Conservation (phyloP, 495 filamentous ascomycete species). For the Penicillium argentinense region DNA sequence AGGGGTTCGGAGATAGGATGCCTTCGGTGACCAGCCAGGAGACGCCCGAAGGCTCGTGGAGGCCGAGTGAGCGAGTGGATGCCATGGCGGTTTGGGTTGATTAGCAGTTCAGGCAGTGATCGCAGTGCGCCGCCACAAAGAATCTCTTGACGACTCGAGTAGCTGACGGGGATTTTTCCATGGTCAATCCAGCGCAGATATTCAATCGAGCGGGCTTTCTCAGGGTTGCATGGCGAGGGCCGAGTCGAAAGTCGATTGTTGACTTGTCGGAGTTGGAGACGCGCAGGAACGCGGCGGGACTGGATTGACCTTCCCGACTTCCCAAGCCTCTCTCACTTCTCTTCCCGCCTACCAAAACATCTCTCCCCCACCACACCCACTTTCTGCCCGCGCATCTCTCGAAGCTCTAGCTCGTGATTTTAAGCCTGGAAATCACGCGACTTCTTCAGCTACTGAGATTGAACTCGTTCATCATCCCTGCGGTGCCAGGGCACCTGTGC, state of each 20-base stretch:
- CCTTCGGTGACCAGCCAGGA: slow-evolving; percentile 80
- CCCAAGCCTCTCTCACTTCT: slow-evolving; percentile 1
- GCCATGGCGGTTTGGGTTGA: slow-evolving; percentile 70
- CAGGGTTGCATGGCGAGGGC: slow-evolving; percentile 14
- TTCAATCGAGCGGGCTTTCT: slow-evolving; percentile 4
- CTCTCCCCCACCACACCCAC: no score
- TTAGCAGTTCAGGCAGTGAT: slow-evolving; percentile 23
- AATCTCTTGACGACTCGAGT: slow-evolving; percentile 14
- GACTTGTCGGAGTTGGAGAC: slow-evolving; percentile 17
- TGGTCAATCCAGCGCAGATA: background rate
- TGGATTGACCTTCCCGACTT: slow-evolving; percentile 17
- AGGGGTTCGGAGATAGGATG: slow-evolving; percentile 69
- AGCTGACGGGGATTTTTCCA: slow-evolving; percentile 18
- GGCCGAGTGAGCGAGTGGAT: slow-evolving; percentile 78
- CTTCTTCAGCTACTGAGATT: background rate
- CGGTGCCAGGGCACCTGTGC: slow-evolving; percentile 27
- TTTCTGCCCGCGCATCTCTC: no score
- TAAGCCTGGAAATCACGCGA: no score
- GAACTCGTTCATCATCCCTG: slow-evolving; percentile 3
- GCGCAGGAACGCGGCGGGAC: slow-evolving; percentile 34
- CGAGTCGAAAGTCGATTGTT: slow-evolving; percentile 9
- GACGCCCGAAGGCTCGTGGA: slow-evolving; percentile 81
- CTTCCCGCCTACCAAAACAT: background rate
- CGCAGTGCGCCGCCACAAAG: slow-evolving; percentile 21
- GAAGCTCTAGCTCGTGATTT: no score